Conservation (phyloP, 495 filamentous ascomycete species). For the Xylaria acuta region DNA sequence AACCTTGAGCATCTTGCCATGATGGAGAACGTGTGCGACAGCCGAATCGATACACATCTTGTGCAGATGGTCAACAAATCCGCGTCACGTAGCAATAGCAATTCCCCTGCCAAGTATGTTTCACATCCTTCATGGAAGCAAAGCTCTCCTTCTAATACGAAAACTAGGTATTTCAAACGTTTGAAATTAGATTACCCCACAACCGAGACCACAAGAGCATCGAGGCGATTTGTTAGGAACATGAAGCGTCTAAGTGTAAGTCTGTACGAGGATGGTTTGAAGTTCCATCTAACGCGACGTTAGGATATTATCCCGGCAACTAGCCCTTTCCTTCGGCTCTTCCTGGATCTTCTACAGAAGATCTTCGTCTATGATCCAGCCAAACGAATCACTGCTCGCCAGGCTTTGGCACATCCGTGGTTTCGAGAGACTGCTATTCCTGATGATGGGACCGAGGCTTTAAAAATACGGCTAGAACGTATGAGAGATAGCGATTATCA, state of each 20-base stretch:
- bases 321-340: slow-evolving; percentile 79
- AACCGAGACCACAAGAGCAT: slow-evolving; percentile 83
- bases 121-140: neutral
- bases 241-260: slow-evolving; percentile 90
- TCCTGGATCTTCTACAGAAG: slow-evolving; percentile 83
- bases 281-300: slow-evolving; percentile 39
- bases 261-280: slow-evolving; percentile 15
- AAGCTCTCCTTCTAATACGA: slow-evolving; percentile 34
- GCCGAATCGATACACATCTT: slow-evolving; percentile 74
- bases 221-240: slow-evolving; percentile 88
- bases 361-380: slow-evolving; percentile 97
- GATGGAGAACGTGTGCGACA: slow-evolving; percentile 92
- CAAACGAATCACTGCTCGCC: slow-evolving; percentile 86
- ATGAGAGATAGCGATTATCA: slow-evolving; percentile 43
- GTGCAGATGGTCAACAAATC: slow-evolving; percentile 75
- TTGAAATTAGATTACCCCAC: slow-evolving; percentile 87
- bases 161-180: slow-evolving; percentile 80
- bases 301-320: slow-evolving; percentile 89
- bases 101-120: slow-evolving; percentile 82
- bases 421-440: slow-evolving; percentile 80
- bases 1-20: slow-evolving; percentile 98
- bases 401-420: slow-evolving; percentile 92
- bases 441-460: slow-evolving; percentile 94
- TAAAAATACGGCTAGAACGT: slow-evolving; percentile 69
- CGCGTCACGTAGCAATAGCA: slow-evolving; percentile 68